Conservation (phyloP, 371 early-diverging fungal species). For the Conidiobolus incongruus region DNA sequence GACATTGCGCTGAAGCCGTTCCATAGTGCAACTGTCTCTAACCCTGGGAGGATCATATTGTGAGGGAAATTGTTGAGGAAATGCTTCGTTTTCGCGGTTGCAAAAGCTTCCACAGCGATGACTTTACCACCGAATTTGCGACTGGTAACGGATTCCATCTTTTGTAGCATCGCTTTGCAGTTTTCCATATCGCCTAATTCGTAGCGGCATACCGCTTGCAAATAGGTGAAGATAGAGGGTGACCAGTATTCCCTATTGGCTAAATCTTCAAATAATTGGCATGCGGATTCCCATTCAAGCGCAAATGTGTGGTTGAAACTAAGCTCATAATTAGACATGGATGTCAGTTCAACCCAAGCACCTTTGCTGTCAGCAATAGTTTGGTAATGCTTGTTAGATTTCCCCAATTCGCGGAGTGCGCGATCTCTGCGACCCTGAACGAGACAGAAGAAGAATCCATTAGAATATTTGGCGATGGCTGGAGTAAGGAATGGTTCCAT, state of each 20-base stretch:
- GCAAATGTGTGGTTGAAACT: conserved; percentile 27
- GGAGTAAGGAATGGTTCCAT: not conserved
- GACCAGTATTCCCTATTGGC: conserved; percentile 30
- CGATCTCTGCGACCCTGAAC: conserved; percentile 27
- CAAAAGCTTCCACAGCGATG: conserved; percentile 25
- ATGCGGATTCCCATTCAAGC: conserved; percentile 24
- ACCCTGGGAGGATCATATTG: conserved; percentile 22
- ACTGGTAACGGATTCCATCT: conserved; percentile 17
- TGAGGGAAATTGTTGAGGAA: conserved; percentile 26
- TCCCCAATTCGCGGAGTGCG: conserved; percentile 18
- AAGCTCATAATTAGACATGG: conserved; percentile 28
- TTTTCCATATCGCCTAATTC: conserved; percentile 22
- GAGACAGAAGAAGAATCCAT: conserved; percentile 30
- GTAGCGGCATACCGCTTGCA: conserved; percentile 27
- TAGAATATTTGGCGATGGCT: conserved; percentile 24
- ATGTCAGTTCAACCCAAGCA: conserved; percentile 25
- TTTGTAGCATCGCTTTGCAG: conserved; percentile 20
- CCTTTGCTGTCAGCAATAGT: conserved; percentile 20
- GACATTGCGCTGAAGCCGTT: conserved; percentile 29
- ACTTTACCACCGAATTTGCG: conserved; percentile 26
- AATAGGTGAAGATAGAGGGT: conserved; percentile 26
- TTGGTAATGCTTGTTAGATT: conserved; percentile 24
- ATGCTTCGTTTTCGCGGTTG: conserved; percentile 20
- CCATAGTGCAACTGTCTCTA: conserved; percentile 30
- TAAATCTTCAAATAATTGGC: conserved; percentile 17